phyloP scores from a whole-genome alignment of 2,329 filamentous ascomycete species.

The Botrytis fabae region DNA sequence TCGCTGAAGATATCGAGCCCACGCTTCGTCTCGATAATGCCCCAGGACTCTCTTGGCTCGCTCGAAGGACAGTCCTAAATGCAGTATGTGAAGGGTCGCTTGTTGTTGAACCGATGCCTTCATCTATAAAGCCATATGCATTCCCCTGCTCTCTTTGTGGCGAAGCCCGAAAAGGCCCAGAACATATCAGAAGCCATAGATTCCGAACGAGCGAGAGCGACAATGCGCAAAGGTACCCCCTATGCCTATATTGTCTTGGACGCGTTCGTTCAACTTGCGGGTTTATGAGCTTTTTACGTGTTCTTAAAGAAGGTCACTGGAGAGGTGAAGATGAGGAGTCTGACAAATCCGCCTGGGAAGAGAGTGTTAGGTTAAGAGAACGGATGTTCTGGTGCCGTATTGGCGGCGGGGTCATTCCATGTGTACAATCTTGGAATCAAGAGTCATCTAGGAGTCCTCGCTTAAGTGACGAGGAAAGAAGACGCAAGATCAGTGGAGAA shows the following conservation, averaged over 20 bases:
- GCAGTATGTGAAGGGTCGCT: slow-evolving; percentile 83
- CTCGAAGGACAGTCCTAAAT: slow-evolving; percentile 77
- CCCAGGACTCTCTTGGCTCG: slow-evolving; percentile 90
- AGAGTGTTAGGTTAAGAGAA: slow-evolving; percentile 84
- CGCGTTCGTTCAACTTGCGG: slow-evolving; percentile 87
- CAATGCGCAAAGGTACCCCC: slow-evolving; percentile 81
- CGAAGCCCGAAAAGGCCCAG: slow-evolving; percentile 69
- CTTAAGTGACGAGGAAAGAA: slow-evolving; percentile 37
- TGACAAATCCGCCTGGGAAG: slow-evolving; percentile 89
- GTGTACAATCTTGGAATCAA: slow-evolving; percentile 30
- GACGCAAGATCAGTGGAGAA: slow-evolving; percentile 37
- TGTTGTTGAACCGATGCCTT: slow-evolving; percentile 83
- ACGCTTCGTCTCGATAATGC: slow-evolving; percentile 86
- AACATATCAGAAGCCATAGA: slow-evolving; percentile 76
- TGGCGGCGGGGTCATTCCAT: slow-evolving; percentile 83
- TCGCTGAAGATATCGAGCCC: slow-evolving; percentile 91
- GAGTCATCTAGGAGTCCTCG: slow-evolving; percentile 34
- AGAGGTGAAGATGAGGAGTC: slow-evolving; percentile 79
- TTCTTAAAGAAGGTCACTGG: slow-evolving; percentile 92
- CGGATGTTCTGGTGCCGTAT: slow-evolving; percentile 97
- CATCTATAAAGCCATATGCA: slow-evolving; percentile 48
- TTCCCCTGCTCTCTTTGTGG: slow-evolving; percentile 78
- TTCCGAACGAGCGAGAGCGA: slow-evolving; percentile 88
- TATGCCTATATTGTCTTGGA: slow-evolving; percentile 84
- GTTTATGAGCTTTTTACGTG: slow-evolving; percentile 85